phyloP scores from a whole-genome alignment of 2,329 filamentous ascomycete species.

The Didymella glomerata region DNA sequence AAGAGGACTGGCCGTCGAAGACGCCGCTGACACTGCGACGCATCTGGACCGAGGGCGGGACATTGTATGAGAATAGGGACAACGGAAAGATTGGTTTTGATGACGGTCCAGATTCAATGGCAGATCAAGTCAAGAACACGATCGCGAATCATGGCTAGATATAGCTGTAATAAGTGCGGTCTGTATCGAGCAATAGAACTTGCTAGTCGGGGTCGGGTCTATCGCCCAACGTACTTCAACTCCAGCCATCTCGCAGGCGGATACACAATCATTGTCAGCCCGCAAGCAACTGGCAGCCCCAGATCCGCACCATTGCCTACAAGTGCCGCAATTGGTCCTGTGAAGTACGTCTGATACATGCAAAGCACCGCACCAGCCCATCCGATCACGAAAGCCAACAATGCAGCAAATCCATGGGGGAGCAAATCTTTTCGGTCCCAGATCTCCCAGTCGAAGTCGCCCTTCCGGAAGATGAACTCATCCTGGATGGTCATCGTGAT shows the following conservation, averaged over 20 bases:
- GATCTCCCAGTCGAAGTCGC: slow-evolving; percentile 33
- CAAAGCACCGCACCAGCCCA: slow-evolving; percentile 34
- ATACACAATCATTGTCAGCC: slow-evolving; percentile 64
- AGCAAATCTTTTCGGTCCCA: slow-evolving; percentile 34
- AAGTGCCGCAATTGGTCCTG: slow-evolving; percentile 30
- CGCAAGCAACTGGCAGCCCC: slow-evolving; percentile 62
- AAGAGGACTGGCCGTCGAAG: slow-evolving; percentile 60
- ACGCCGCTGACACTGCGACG: slow-evolving; percentile 68
- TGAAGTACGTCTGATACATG: slow-evolving; percentile 40
- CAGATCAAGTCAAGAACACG: slow-evolving; percentile 54
- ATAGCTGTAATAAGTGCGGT: neutral
- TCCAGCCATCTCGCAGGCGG: slow-evolving; percentile 63
- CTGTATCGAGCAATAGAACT: neutral
- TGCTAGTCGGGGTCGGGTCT: neutral
- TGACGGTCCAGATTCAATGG: slow-evolving; percentile 62
- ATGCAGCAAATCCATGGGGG: slow-evolving; percentile 33
- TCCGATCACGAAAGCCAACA: slow-evolving; percentile 32
- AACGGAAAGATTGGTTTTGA: slow-evolving; percentile 63
- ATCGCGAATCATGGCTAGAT: slow-evolving; percentile 19
- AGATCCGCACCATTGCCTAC: slow-evolving; percentile 60
- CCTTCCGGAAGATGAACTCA: slow-evolving; percentile 34
- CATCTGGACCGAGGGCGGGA: slow-evolving; percentile 78
- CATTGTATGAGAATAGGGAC: slow-evolving; percentile 73
- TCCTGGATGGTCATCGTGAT: slow-evolving; percentile 36
- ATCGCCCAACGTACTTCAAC: slow-evolving; percentile 42